phyloP scores from a whole-genome alignment of 1,284 basidiomycete genomes.

The Trichosporon ovoides region DNA sequence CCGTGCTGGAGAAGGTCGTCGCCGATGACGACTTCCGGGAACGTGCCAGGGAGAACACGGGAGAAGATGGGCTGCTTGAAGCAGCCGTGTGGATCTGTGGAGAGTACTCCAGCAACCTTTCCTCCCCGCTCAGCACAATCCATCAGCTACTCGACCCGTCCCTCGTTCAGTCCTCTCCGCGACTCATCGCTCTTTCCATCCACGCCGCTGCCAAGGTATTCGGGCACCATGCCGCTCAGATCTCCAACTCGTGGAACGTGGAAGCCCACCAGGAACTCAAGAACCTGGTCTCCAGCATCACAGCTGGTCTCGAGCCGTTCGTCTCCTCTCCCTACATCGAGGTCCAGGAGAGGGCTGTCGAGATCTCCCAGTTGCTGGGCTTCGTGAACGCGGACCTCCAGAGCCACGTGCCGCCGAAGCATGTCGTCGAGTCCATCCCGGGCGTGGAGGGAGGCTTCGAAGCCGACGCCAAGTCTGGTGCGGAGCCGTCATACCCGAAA shows the following conservation, averaged over 20 bases:
- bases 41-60: conserved; percentile 53
- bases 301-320: conserved; percentile 57
- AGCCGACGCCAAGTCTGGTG: conserved; percentile 24
- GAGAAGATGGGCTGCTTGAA: conserved; percentile 74
- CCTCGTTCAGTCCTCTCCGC: conserved; percentile 57
- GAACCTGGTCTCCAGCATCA: conserved; percentile 58
- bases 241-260: conserved; percentile 65
- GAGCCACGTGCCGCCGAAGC: conserved; percentile 50
- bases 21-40: conserved; percentile 67
- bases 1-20: conserved; percentile 71
- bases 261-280: conserved; percentile 54
- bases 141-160: conserved; percentile 55
- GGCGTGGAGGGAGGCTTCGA: conserved; percentile 46
- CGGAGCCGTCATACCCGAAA: conserved; percentile 60
- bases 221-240: conserved; percentile 70
- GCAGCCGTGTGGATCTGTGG: conserved; percentile 94
- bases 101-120: conserved; percentile 62
- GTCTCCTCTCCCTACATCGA: conserved; percentile 64
- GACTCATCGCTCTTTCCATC: conserved; percentile 68
- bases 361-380: conserved; percentile 69
- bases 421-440: conserved; percentile 30
- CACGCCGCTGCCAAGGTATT: conserved; percentile 83
- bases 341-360: conserved; percentile 86
- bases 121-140: conserved; percentile 48
- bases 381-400: conserved; percentile 77